Conservation (phyloP, 108 stramenopile species). For the Cylindrotheca closterium region DNA sequence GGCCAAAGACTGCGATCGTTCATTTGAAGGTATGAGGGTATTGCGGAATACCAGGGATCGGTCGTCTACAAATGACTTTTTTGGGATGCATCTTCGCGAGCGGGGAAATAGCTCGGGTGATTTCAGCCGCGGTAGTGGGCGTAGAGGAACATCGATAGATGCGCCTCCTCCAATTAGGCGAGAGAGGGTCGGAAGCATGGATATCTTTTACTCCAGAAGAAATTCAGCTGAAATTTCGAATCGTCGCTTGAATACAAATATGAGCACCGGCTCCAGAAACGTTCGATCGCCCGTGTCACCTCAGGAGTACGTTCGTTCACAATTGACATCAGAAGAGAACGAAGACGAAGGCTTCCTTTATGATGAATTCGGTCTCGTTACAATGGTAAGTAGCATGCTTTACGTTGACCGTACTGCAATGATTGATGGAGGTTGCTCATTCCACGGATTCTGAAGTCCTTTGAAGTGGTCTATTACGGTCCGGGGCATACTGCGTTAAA, state of each 20-base stretch:
- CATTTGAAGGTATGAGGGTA: slow-evolving; percentile 4
- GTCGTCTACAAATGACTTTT: slow-evolving; percentile 18
- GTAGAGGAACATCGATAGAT: background rate
- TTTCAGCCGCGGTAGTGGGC: background rate
- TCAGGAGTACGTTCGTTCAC: background rate
- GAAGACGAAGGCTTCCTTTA: slow-evolving; percentile 22
- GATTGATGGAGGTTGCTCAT: background rate
- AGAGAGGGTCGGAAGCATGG: slow-evolving; percentile 36
- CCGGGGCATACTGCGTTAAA: slow-evolving; percentile 2
- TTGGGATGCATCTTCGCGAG: background rate
- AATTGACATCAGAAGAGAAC: background rate
- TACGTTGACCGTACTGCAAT: background rate
- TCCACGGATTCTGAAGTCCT: background rate
- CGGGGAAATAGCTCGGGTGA: background rate
- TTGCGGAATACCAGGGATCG: slow-evolving; percentile 8
- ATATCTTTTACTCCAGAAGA: slow-evolving; percentile 16
- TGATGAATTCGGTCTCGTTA: slow-evolving; percentile 36
- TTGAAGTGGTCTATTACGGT: slow-evolving; percentile 21
- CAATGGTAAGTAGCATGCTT: slow-evolving; percentile 1
- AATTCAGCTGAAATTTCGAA: background rate
- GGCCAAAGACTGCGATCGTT: background rate
- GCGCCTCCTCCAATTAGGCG: slow-evolving; percentile 2
- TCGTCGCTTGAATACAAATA: background rate
- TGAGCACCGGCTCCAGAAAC: background rate
- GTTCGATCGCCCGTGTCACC: background rate